Evolutionary conservation across 2,329 filamentous ascomycete species (phyloP), one percentile per base, ranked within the genome.

Genomic region (Aspergillus sp.): DNA sequence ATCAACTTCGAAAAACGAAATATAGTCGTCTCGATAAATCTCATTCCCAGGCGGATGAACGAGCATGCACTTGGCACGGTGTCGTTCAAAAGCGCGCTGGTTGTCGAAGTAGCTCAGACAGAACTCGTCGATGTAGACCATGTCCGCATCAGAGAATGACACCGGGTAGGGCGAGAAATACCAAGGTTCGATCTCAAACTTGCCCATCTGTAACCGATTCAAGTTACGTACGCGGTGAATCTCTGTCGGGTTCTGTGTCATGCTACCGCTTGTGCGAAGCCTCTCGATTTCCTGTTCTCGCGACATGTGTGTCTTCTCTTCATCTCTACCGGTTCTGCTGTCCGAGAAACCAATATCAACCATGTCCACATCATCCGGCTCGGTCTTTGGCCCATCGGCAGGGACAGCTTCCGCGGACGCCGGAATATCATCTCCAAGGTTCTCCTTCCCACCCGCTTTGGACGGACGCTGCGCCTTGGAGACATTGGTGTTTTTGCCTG

Each of bases 191-290:
- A 98, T 80, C 59, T 96, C 88, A 63, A 83, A 85, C 57, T 84
- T 82, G 40, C 93, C 94, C 75, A 98, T 97, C 64, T 97, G 91
- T 3, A 98, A 84, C 56, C 86, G 90, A 46, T 87, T 88, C 55
- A 98, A 82, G 63, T 98, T 98, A 60, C 93, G 85, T 46, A 98
- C 94, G 45, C 94, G 85, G 27, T 91, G 91, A 51, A 98, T 89
- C 63, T 98, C 94, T 8, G 91, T 89, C 48, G 94, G 93, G 55
- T 97, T 97, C 64, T 98, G 94, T 7, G 94, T 98, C 93, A 98
- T 97, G 51, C 89, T 96, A 30, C 93, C 94, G 27, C 88, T 87
- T 3, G 89, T 95, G 36, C 93, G 83, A 7, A 98, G 77, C 64
- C 96, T 95, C 65, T 98, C 93, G 48, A 97, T 96, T 66, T 98